Evolutionary conservation across 257 asterid genomes (phyloP), one percentile per base, ranked within the genome.

Genomic region (Echites panduratus): DNA sequence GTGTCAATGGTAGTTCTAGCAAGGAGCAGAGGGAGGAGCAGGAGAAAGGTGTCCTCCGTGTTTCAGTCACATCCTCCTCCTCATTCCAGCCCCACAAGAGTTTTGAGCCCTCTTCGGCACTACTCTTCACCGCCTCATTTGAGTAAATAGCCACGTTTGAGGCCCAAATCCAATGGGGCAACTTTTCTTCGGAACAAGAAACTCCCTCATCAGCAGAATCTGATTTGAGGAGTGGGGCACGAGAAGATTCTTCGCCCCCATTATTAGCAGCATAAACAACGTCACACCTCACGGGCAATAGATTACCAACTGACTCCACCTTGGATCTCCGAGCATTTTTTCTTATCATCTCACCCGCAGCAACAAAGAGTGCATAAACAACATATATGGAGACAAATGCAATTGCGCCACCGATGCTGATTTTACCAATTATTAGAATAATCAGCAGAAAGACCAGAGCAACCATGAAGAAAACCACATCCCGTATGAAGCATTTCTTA

Each of bases 31-130:
- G 27, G 43, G 72, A 75, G 9, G 92, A 88, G 80, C 89, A 92
- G 3, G 87, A 80, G 70, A 75, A 73, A 66, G 76, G 71, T 2
- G 85, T 68, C 45, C 29, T 66, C 3, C 64, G 73, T 52, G 26
- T 32, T 2, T 16, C 27, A 52, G 14, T 70, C 86, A 22, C 1
- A 4, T 50, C 57, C 6, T 75, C 88, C 68, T 82, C 86, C 38
- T 82, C 93, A 38, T 81, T 85, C 97, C 97, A 88, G 62, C 97
- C 96, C 92, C 90, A 83, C 73, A 80, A 53, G 40, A 62, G 76
- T 41, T 73, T 79, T 5, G 78, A 82, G 49, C 69, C 70, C 1
- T 68, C 86, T 19, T 16, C 78, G 0, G 38, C 45, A 66, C 65
- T 58, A 9, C 57, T 41, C 76, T 78, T 82, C 49, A 19, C 75